Conservation (phyloP, 2,329 filamentous ascomycete species). For the Colletotrichum incanum region DNA sequence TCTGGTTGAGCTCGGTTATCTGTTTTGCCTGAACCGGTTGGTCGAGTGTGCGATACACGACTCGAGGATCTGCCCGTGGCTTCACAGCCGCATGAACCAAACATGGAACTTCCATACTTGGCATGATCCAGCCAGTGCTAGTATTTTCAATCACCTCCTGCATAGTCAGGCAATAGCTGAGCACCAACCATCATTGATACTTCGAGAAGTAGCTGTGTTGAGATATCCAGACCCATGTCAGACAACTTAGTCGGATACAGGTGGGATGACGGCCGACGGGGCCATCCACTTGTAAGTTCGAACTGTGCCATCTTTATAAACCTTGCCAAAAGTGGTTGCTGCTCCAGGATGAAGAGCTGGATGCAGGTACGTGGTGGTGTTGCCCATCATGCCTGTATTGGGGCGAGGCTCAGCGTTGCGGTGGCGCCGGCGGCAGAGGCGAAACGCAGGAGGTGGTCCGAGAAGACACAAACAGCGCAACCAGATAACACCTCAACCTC, state of each 20-base stretch:
- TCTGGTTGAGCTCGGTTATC: background rate
- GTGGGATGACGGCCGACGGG: background rate
- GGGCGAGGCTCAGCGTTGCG: constrained; percentile 34
- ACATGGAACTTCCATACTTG: background rate
- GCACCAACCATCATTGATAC: background rate
- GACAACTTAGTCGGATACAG: background rate
- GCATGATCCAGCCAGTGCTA: no score
- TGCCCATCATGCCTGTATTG: constrained; percentile 32
- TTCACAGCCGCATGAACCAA: background rate
- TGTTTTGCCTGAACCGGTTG: background rate
- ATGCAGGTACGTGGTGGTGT: constrained; percentile 18
- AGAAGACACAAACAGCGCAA: constrained; percentile 29
- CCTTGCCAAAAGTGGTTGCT: background rate
- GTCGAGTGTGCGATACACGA: constrained; percentile 2
- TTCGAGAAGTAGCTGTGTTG: background rate
- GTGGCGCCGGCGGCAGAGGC: constrained; percentile 22
- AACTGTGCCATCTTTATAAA: background rate
- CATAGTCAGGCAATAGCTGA: background rate
- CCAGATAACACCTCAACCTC: constrained; percentile 26
- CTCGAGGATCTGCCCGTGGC: constrained; percentile 6
- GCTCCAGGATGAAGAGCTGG: background rate
- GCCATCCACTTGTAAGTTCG: background rate
- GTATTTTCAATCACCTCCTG: no score
- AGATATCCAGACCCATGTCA: background rate
- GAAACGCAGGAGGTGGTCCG: constrained; percentile 28